Evolutionary conservation across 164 flowering plant species (phyloP).

Genomic region (Tinospora cordifolia): DNA sequence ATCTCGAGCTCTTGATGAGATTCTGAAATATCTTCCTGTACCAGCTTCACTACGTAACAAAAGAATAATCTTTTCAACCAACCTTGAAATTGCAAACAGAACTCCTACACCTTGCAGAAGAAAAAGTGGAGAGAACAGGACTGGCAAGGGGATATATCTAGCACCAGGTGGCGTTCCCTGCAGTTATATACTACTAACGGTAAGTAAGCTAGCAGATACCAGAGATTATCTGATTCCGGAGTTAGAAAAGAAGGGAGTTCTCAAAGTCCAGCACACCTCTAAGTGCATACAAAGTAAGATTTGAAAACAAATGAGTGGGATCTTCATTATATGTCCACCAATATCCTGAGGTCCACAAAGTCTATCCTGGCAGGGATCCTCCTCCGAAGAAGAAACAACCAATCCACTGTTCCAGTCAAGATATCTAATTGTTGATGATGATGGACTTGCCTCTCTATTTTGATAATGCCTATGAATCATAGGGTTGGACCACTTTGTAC

Average conservation of each 20-base stretch:
- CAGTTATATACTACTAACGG: constrained; percentile 10
- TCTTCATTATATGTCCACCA: constrained; percentile 91
- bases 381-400: constrained; percentile 47
- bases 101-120: constrained; percentile 77
- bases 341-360: constrained; percentile 65
- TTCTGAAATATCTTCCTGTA: constrained; percentile 38
- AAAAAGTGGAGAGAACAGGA: constrained; percentile 65
- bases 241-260: neutral
- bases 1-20: constrained; percentile 49
- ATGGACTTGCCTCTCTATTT: constrained; percentile 39
- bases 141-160: constrained; percentile 41
- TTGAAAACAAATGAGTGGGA: constrained; percentile 70
- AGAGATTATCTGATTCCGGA: neutral
- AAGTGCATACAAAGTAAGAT: constrained; percentile 76
- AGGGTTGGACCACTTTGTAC: constrained; percentile 93
- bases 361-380: constrained; percentile 42
- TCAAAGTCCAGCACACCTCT: constrained; percentile 45
- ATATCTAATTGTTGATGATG: constrained; percentile 47
- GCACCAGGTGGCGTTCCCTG: constrained; percentile 81
- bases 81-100: constrained; percentile 51
- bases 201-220: neutral
- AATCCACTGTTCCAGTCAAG: constrained; percentile 76
- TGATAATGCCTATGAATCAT: constrained; percentile 56
- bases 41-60: constrained; percentile 37
- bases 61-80: constrained; percentile 63